These are phyloP conservation scores for Venturia oleaginea DNA, from an alignment of 2,329 filamentous ascomycete species.

Conservation along the genomic window DNA sequence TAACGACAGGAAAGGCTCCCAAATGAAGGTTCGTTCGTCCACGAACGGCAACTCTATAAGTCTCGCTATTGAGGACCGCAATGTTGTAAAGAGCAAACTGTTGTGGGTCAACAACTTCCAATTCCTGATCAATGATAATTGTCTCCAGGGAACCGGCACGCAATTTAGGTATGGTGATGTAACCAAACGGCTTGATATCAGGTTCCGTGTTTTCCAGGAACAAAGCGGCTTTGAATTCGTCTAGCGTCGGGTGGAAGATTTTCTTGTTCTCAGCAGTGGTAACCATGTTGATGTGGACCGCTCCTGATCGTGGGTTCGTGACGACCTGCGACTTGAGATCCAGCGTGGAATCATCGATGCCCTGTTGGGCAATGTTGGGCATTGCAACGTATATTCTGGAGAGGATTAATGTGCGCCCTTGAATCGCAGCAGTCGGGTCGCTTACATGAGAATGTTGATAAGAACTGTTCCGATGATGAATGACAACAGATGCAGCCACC, in stretches of 20 bases:
- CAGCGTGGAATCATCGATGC: conserved; percentile 44
- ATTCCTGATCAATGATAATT: conserved; percentile 35
- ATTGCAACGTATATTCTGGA: conserved; percentile 47
- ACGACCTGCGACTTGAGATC: conserved; percentile 43
- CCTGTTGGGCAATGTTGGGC: conserved; percentile 47
- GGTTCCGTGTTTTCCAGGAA: conserved; percentile 34
- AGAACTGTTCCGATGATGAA: conserved; percentile 44
- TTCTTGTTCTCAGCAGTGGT: conserved; percentile 40
- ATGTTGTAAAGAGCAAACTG: conserved; percentile 43
- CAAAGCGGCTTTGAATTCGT: conserved; percentile 44
- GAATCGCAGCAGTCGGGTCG: conserved; percentile 16
- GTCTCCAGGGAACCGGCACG: conserved; percentile 35
- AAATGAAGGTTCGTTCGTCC: conserved; percentile 45
- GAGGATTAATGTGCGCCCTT: neutral
- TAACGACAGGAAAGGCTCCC: conserved; percentile 39
- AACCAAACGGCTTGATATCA: conserved; percentile 31
- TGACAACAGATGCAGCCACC: conserved; percentile 52
- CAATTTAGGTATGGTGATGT: conserved; percentile 36
- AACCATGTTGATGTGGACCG: conserved; percentile 40
- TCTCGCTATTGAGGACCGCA: conserved; percentile 39
- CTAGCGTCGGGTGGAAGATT: conserved; percentile 45
- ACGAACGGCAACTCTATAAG: conserved; percentile 40
- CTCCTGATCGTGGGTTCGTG: conserved; percentile 39
- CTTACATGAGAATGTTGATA: conserved; percentile 52
- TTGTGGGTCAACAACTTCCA: conserved; percentile 34